Evolutionary conservation across 768 basidiomycete genomes (phyloP), one percentile per base, ranked within the genome.

Genomic region (Termitomyces sp.): DNA sequence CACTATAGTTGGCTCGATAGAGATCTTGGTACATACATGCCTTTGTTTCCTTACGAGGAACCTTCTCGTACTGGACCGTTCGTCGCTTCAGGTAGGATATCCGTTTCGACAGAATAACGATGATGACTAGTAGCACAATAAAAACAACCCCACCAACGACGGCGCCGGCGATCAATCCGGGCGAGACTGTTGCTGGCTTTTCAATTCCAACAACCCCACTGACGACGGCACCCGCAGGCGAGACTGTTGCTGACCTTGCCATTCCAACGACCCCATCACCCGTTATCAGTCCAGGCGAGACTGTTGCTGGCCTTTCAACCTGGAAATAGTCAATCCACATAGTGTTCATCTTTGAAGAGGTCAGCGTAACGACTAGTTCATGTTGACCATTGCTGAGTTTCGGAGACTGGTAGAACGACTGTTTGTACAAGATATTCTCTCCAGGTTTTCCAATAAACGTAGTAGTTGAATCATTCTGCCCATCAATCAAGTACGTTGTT

Each of bases 281-380:
- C 41, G 45, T 30, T 15, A 48, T 53, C 3, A 53, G 6, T 26
- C 37, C 56, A 51, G 38, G 50, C 28, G 50, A 14, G 0, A 31
- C 6, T 6, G 12, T n/a, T 14, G 35, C n/a, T 35, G 45, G 2
- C n/a, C 8, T 12, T 21, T 57, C 56, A 35, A 57, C 37, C 42
- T 53, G 9, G 23, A 57, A 26, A n/a, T 57, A 57, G 17, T 57
- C 56, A 19, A 57, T 52, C 56, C 56, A 57, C 40, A 46, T 44
- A 17, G 38, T 43, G 30, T 57, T 53, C 50, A 52, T 53, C 37
- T 48, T 42, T 19, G 50, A 33, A 41, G 50, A 41, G 30, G 30
- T 54, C 42, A 54, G 38, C 17, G 53, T 54, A 12, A 54, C 53
- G 38, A 58, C 35, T 4, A 58, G 19, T 31, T 54, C 19, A 40